Evolutionary conservation across 148 eudicot genomes (phyloP).

Genomic region (Rhododendron griersonianum): DNA sequence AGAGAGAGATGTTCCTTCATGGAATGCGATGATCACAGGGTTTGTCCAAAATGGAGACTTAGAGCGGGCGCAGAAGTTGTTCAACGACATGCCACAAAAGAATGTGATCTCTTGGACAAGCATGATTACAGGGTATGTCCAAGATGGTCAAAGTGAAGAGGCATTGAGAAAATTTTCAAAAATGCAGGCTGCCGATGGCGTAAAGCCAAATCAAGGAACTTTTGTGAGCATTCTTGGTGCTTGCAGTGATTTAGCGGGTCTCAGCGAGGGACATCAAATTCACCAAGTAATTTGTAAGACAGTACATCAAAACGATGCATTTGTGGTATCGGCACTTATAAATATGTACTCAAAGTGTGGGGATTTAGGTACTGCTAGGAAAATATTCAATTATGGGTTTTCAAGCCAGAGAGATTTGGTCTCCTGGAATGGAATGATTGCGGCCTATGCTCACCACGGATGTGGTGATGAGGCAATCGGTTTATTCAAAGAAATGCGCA

Average conservation of each 20-base stretch:
- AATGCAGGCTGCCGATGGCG: conserved; percentile 14
- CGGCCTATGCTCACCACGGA: conserved; percentile 40
- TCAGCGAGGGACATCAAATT: conserved; percentile 30
- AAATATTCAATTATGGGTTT: conserved; percentile 22
- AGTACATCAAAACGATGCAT: conserved; percentile 16
- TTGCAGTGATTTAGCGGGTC: conserved; percentile 35
- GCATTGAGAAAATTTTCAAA: conserved; percentile 21
- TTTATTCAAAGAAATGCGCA: conserved; percentile 28
- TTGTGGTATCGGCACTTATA: conserved; percentile 28
- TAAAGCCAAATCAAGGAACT: conserved; percentile 34
- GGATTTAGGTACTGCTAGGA: conserved; percentile 22
- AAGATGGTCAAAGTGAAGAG: conserved; percentile 27
- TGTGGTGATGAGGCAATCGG: conserved; percentile 25
- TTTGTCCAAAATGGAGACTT: conserved; percentile 22
- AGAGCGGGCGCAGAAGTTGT: conserved; percentile 18
- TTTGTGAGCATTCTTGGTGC: conserved; percentile 30
- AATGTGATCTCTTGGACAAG: conserved; percentile 39
- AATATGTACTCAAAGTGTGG: conserved; percentile 39
- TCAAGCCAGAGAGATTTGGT: conserved; percentile 24
- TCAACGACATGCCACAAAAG: conserved; percentile 21
- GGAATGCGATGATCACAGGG: conserved; percentile 35
- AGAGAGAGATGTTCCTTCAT: conserved; percentile 22
- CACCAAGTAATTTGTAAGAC: conserved; percentile 32
- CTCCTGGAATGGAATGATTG: conserved; percentile 31
- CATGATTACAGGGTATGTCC: conserved; percentile 30